Evolutionary conservation across 2,329 filamentous ascomycete species (phyloP), one percentile per base, ranked within the genome.

Genomic region (Talaromyces pinophilus): DNA sequence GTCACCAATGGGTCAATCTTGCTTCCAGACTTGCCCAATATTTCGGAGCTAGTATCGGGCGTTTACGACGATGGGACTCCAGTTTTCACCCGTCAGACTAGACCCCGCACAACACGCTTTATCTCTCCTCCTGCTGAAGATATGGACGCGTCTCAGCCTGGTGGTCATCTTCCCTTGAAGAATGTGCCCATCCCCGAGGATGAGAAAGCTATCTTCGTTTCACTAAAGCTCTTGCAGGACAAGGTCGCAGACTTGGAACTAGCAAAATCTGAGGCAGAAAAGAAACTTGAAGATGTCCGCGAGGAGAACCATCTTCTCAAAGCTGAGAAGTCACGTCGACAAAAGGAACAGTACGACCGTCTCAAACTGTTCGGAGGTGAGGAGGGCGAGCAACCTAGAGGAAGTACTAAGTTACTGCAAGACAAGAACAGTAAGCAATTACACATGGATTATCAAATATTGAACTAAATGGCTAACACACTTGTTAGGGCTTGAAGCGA

Each of bases 201-300:
- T 59, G 87, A 89, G 69, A 87, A 89, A 73, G 84, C 84, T 2
- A 83, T 90, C 59, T 87, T 87, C 71, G 81, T 85, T n/a, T 86
- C 86, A 11, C 77, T 89, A 17, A 82, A 87, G 62, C 76, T 86
- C 19, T 75, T 88, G 11, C 83, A 87, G 69, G 85, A 87, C 50
- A 86, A 85, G 71, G 82, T 88, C 48, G 78, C 82, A 0, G 80
- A 84, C 60, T 78, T 89, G 57, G 86, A 89, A 71, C 76, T 79
- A 62, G 84, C 85, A 68, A 86, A 86, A 64, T 81, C 81, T 6
- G 82, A 85, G 60, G 74, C 77, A 5, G 83, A 85, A 67, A 80
- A 76, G 70, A 80, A 77, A 67, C 75, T 85, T 17, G 81, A 85
- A 55, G 81, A 84, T 30, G 79, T 85, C 62, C 83, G 86, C 50